Evolutionary conservation across 2,329 filamentous ascomycete species (phyloP).

Genomic region (Colletotrichum chrysophilum): DNA sequence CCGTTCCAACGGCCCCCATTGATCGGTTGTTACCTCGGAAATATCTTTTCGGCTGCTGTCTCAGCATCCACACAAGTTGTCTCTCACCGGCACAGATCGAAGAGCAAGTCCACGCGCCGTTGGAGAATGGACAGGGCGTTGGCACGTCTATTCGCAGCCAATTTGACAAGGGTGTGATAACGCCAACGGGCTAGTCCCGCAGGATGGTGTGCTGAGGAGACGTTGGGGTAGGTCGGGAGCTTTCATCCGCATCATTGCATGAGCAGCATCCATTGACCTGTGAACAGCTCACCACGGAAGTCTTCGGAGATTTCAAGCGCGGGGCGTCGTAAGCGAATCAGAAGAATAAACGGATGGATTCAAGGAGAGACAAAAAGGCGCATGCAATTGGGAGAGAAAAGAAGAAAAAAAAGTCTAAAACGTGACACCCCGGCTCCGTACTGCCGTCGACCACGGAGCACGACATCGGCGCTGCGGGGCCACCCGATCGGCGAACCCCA

Average conservation of each 20-base stretch:
- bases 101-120: background rate
- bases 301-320: background rate
- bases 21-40: background rate
- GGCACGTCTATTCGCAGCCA: background rate
- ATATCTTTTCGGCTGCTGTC: background rate
- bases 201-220: background rate
- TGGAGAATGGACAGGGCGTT: background rate
- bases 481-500: conserved; percentile 4
- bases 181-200: background rate
- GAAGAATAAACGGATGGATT: background rate
- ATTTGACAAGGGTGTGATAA: background rate
- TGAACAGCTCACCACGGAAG: background rate
- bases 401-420: background rate
- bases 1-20: background rate
- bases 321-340: background rate
- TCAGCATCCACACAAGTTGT: background rate
- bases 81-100: background rate
- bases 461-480: conserved; percentile 3
- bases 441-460: conserved; percentile 1
- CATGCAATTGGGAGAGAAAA: background rate
- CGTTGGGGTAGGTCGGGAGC: background rate
- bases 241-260: background rate
- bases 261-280: background rate
- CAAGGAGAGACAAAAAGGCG: background rate
- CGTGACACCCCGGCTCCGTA: background rate